Percentiles rank a stretch among this genome's conserved stretches.
Evolutionary conservation across 2,329 filamentous ascomycete species (phyloP).

Genomic region (Helotiales sp.): DNA sequence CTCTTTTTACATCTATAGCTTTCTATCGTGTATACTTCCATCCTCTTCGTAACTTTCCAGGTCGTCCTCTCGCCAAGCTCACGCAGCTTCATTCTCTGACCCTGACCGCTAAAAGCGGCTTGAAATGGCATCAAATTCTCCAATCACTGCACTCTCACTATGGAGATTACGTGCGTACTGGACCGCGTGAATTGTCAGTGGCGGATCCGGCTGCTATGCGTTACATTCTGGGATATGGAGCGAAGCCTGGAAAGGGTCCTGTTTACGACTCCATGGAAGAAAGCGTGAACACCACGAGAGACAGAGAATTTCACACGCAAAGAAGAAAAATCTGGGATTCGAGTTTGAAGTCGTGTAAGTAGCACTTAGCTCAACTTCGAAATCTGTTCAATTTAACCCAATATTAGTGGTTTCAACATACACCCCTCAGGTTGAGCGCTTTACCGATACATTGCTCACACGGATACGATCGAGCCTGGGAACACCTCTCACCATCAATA

Average conservation of each 20-base stretch:
- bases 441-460: slow-evolving; percentile 21
- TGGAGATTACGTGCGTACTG: slow-evolving; percentile 32
- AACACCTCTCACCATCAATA: slow-evolving; percentile 18
- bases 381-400: background rate
- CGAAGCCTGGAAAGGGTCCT: slow-evolving; percentile 27
- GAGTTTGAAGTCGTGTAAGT: slow-evolving; percentile 20
- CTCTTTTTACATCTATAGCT: slow-evolving; percentile 16
- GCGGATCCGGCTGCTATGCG: slow-evolving; percentile 23
- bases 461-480: slow-evolving; percentile 14
- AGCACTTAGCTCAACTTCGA: background rate
- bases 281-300: slow-evolving; percentile 23
- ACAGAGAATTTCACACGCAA: slow-evolving; percentile 25
- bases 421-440: slow-evolving; percentile 22
- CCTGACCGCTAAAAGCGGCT: slow-evolving; percentile 16
- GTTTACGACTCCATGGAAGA: slow-evolving; percentile 27
- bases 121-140: slow-evolving; percentile 27
- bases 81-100: slow-evolving; percentile 30
- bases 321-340: slow-evolving; percentile 25
- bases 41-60: slow-evolving; percentile 31
- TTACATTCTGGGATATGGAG: slow-evolving; percentile 19
- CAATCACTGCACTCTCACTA: slow-evolving; percentile 24
- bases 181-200: slow-evolving; percentile 28
- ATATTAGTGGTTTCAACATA: slow-evolving; percentile 12
- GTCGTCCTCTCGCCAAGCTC: slow-evolving; percentile 32
- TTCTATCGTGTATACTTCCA: slow-evolving; percentile 36